Percentiles rank a stretch among this genome's conserved stretches.
Conservation (phyloP, 1,284 basidiomycete species). For the Cystobasidium slooffiae region DNA sequence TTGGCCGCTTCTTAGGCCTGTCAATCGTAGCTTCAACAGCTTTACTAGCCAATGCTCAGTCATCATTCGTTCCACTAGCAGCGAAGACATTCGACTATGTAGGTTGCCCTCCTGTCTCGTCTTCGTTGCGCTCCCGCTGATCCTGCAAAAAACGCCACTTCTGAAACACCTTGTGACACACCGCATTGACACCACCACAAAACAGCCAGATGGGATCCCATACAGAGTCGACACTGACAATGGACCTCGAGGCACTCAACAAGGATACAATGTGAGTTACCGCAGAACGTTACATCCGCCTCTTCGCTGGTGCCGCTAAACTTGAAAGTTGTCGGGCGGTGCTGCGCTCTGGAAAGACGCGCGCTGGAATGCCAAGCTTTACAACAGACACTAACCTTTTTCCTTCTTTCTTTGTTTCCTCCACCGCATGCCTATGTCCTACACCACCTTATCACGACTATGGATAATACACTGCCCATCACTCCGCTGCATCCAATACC, state of each 20-base stretch:
- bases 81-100: constrained; percentile 49
- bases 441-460: too few relatives aligned
- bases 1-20: constrained; percentile 33
- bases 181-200: background rate
- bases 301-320: too few relatives aligned
- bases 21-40: constrained; percentile 41
- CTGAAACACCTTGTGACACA: constrained; percentile 3
- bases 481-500: too few relatives aligned
- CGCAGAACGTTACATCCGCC: too few relatives aligned
- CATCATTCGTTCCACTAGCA: constrained; percentile 46
- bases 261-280: constrained; percentile 44
- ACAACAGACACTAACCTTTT: too few relatives aligned
- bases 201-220: constrained; percentile 43
- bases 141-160: background rate
- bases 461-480: too few relatives aligned
- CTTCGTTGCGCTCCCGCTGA: background rate
- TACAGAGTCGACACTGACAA: constrained; percentile 45
- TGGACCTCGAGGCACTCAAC: constrained; percentile 42
- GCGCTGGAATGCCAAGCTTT: too few relatives aligned
- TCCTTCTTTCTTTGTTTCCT: too few relatives aligned
- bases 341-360: too few relatives aligned
- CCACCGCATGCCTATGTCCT: too few relatives aligned
- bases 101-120: background rate
- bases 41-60: constrained; percentile 38
- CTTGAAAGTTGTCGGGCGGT: too few relatives aligned